Evolutionary conservation across 2,329 filamentous ascomycete genomes (phyloP), one percentile per base, ranked within the genome.

Genomic region (Cadophora luteo-olivacea): DNA sequence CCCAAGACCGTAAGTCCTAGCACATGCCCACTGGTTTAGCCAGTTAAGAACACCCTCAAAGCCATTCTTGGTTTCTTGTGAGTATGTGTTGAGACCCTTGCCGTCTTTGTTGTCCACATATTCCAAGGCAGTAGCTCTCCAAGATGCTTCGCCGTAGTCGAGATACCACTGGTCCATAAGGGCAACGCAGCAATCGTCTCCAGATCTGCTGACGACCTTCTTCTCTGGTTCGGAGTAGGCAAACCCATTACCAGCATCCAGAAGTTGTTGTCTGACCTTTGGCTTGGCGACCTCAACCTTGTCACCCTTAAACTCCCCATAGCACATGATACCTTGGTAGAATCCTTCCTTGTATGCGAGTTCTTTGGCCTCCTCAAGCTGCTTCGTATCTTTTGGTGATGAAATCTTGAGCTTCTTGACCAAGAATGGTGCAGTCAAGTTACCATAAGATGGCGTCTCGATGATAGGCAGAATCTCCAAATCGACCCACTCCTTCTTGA

Each of bases 131-230:
- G 87, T 84, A 71, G 92, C 82, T 77, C 92, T 92, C 96, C 96
- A 98, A 61, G 90, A 86, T 54, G 93, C 92, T 81, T 94, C 92
- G 70, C 96, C 96, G 77, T 99, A 99, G 82, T 97, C 95, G 75
- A 99, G 84, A 82, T 97, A 99, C 94, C 96, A 99, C 81, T 99
- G 96, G 75, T 97, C 95, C 77, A 98, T 89, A 73, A 95, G 90
- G 36, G 94, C 92, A 69, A 96, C 95, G 68, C 97, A 94, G 79
- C 96, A 98, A 74, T 97, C 93, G 77, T 98, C 95, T 33, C 91
- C 93, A 74, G 92, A 97, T 80, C 96, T 87, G 77, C 91, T 95
- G 69, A 97, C 89, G 73, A 98, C 96, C 80, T 91, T 88, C 75
- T 92, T 91, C 80, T 97, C 94, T 2, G 96, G 96, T 80, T 99